Evolutionary conservation across 2,329 filamentous ascomycete species (phyloP).

Genomic region (Cytospora leucostoma): DNA sequence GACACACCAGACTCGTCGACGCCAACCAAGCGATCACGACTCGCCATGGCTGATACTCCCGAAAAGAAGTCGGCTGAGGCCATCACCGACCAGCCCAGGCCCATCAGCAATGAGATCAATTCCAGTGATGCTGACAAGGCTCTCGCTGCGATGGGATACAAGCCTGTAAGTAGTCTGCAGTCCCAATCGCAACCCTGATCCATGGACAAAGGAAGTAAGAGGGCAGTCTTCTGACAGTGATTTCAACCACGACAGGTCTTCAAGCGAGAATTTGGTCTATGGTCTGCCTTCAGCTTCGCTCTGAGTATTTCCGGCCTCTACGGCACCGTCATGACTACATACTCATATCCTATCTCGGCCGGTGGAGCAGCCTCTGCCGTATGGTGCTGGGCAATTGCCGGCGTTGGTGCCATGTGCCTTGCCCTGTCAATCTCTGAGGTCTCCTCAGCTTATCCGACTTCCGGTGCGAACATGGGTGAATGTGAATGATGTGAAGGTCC

Average conservation of each 20-base stretch:
- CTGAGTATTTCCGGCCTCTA: slow-evolving; percentile 59
- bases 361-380: slow-evolving; percentile 56
- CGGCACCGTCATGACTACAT: slow-evolving; percentile 57
- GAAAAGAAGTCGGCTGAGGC: slow-evolving; percentile 17
- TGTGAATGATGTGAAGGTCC: not conserved
- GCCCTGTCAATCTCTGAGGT: slow-evolving; percentile 56
- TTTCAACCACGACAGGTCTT: slow-evolving; percentile 46
- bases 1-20: no score
- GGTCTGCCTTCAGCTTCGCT: slow-evolving; percentile 60
- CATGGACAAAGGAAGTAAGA: not conserved
- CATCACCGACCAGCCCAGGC: not conserved
- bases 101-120: slow-evolving; percentile 19
- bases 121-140: slow-evolving; percentile 36
- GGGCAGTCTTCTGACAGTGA: not conserved
- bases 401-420: slow-evolving; percentile 58
- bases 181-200: not conserved
- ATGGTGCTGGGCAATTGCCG: slow-evolving; percentile 61
- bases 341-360: slow-evolving; percentile 53
- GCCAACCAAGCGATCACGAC: not conserved
- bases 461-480: slow-evolving; percentile 41
- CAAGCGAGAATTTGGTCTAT: slow-evolving; percentile 60
- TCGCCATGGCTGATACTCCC: slow-evolving; percentile 17
- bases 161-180: slow-evolving; percentile 34
- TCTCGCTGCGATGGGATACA: slow-evolving; percentile 41
- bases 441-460: slow-evolving; percentile 60